phyloP scores from a whole-genome alignment of 2,329 filamentous ascomycete species.

The Colletotrichum costaricense region DNA sequence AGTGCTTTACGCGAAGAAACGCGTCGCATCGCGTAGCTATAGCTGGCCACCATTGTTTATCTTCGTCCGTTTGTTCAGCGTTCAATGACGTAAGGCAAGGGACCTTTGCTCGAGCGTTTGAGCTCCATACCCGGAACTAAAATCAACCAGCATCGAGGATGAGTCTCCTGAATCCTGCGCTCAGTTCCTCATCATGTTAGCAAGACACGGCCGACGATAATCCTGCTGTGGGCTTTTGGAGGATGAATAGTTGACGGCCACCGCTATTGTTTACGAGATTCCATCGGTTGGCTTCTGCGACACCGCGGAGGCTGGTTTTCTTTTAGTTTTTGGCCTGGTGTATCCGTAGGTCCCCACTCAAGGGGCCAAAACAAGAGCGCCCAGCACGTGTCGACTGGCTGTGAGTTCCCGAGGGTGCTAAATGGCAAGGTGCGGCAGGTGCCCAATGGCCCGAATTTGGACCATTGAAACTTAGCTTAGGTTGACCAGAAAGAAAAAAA shows the following conservation, averaged over 20 bases:
- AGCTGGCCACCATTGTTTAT: not conserved
- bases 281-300: not conserved
- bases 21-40: not conserved
- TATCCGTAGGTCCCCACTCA: not conserved
- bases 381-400: not conserved
- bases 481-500: not conserved
- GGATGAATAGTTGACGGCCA: not conserved
- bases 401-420: not conserved
- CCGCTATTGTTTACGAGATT: not conserved
- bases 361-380: not conserved
- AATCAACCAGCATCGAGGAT: not conserved
- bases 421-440: not conserved
- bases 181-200: not conserved
- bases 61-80: not conserved
- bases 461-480: not conserved
- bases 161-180: not conserved
- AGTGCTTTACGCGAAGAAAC: constrained; percentile 1
- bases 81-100: not conserved
- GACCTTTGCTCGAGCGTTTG: not conserved
- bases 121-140: not conserved
- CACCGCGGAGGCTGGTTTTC: not conserved
- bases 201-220: not conserved
- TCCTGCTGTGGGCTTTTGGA: too few relatives aligned
- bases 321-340: not conserved
- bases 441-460: not conserved